These are phyloP conservation scores for Leccinellum albellum DNA, from an alignment of 768 basidiomycete genomes.

Conservation along the genomic window DNA sequence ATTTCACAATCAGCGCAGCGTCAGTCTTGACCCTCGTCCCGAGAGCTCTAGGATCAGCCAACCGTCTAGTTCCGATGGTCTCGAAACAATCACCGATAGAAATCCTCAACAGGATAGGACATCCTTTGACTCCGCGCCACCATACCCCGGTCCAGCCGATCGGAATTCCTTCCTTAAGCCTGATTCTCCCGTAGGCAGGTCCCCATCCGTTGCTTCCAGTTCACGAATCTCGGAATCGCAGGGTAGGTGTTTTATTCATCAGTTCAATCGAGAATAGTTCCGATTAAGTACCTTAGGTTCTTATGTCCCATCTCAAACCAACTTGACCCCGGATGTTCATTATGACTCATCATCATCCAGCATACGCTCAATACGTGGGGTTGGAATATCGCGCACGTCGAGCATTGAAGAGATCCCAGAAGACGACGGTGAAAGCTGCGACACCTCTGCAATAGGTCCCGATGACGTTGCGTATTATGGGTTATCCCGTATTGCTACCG, in stretches of 20 bases:
- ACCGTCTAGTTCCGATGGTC: constrained; percentile 9
- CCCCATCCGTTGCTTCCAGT: constrained; percentile 8
- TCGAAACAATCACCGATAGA: not conserved
- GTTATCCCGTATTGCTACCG: constrained; percentile 10
- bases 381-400: constrained; percentile 35
- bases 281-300: constrained; percentile 10
- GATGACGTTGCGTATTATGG: constrained; percentile 13
- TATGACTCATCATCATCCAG: constrained; percentile 10
- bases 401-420: constrained; percentile 43
- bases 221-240: constrained; percentile 7
- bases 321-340: not conserved
- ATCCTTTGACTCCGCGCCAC: constrained; percentile 28
- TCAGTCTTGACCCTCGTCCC: constrained; percentile 8
- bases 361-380: constrained; percentile 2
- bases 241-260: constrained; percentile 4
- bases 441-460: constrained; percentile 4
- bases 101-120: not conserved
- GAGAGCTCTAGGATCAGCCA: constrained; percentile 1
- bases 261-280: not conserved
- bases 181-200: constrained; percentile 1
- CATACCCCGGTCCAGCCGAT: constrained; percentile 23
- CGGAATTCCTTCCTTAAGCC: not conserved
- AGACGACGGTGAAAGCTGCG: constrained; percentile 20
- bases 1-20: constrained; percentile 2
- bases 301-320: not conserved